Base-by-base conservation (phyloP, 2,329 filamentous ascomycete species). In the Cadophora malorum region DNA sequence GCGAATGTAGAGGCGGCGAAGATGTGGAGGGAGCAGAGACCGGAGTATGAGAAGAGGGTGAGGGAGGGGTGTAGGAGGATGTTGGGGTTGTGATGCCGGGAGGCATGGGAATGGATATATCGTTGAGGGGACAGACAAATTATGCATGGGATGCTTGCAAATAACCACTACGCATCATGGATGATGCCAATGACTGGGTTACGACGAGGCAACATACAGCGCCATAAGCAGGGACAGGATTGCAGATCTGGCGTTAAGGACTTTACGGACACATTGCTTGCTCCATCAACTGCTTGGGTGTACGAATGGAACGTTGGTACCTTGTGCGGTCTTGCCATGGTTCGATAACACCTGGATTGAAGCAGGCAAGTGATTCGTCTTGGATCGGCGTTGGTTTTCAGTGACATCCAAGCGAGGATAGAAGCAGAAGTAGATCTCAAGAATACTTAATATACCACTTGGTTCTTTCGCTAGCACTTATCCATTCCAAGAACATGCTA, bases 1-100 rank as follows among this genome's bases (percentile, higher is more conserved):
- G 95, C 95, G 67, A 98, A 98, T 78, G 92, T 98, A 52, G 95
- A 98, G 82, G 95, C 95, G 0, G 95, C 94, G 67, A 93, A 96
- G 83, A 93, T 97, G 91, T 98, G 95, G 94, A 87, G 95, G 70
- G 94, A 97, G 76, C 85, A 90, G 70, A 87, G 94, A 72, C 77
- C 82, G 23, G 92, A 96, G 78, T 99, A 97, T 81, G 94, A 97
- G 82, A 86, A 87, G 78, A 90, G 90, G 80, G 96, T 99, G 47
- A 86, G 91, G 75, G 90, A 92, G 69, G 91, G 93, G 71, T 94
- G 97, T 50, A 86, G 91, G 77, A 87, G 88, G 76, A 92, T 90
- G 78, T 79, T 97, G 75, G 94, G 94, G 0, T 80, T 97, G 74
- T 94, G 66, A 74, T n/a, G 14, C 6, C 35, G 55, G 56, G 33